Conservation (phyloP, 371 early-diverging fungal species). For the Mucor piriformis region DNA sequence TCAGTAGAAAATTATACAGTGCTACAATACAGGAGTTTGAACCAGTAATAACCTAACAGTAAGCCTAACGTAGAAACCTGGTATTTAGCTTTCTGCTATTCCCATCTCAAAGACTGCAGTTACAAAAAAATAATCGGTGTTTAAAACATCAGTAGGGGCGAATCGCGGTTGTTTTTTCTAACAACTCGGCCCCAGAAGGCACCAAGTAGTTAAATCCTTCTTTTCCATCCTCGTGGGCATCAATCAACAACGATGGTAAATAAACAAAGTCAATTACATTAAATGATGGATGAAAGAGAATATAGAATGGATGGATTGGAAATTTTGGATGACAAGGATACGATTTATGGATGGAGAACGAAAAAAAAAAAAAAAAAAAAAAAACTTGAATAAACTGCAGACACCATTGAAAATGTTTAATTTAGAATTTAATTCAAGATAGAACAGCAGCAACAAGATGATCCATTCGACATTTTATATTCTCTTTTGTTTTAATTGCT, state of each 20-base stretch:
- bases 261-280: neutral
- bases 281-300: conserved; percentile 4
- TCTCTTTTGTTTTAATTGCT: neutral
- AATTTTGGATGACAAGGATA: conserved; percentile 1
- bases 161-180: neutral
- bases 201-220: conserved; percentile 11
- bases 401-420: no score
- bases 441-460: no score
- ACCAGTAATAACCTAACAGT: no score
- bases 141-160: neutral
- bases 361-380: neutral
- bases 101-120: no score
- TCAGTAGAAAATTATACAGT: no score
- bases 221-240: conserved; percentile 23
- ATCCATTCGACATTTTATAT: no score
- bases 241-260: conserved; percentile 21
- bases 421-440: no score
- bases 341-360: neutral
- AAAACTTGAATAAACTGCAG: no score
- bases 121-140: neutral
- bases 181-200: conserved; percentile 5
- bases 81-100: no score
- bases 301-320: conserved; percentile 1
- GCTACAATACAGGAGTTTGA: no score
- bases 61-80: no score